Percentiles rank a stretch among this genome's conserved stretches.
These are phyloP conservation scores for Torulaspora gathmanii DNA, from an alignment of 805 yeast species.

Conservation along the genomic window DNA sequence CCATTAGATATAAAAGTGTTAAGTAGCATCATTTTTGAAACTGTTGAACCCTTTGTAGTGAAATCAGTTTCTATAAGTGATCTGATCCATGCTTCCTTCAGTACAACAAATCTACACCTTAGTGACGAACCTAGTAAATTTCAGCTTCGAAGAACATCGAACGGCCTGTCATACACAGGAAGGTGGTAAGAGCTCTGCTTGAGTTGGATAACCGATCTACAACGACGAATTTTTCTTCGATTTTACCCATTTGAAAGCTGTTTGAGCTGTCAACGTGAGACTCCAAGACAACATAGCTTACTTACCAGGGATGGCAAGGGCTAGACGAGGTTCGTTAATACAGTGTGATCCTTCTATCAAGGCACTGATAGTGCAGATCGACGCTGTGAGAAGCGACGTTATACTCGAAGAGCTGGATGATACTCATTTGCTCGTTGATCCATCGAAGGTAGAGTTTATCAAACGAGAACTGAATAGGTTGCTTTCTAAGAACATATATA, in stretches of 20 bases:
- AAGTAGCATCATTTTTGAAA: too few species aligned
- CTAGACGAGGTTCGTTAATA: constrained; percentile 50
- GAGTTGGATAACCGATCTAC: too few species aligned
- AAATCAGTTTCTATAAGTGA: too few species aligned
- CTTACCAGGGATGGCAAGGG: constrained; percentile 43
- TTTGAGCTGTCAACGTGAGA: not conserved
- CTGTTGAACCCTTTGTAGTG: too few species aligned
- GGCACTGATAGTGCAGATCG: constrained; percentile 80
- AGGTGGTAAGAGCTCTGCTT: too few species aligned
- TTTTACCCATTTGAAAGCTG: not conserved
- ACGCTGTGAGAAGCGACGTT: constrained; percentile 69
- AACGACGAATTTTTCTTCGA: too few species aligned
- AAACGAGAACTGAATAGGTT: constrained; percentile 72
- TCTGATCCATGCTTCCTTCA: too few species aligned
- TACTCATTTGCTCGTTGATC: constrained; percentile 79
- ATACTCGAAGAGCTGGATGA: constrained; percentile 80
- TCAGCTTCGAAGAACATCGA: too few species aligned
- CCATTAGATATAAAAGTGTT: too few species aligned
- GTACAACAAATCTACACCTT: too few species aligned
- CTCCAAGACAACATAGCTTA: not conserved
- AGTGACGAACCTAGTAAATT: too few species aligned
- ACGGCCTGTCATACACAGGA: too few species aligned
- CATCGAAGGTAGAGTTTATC: constrained; percentile 66
- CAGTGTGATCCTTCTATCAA: constrained; percentile 88
- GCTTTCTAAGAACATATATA: constrained; percentile 77